Base-by-base conservation (phyloP, 2,329 filamentous ascomycete genomes). In the Emydomyces testavorans region DNA sequence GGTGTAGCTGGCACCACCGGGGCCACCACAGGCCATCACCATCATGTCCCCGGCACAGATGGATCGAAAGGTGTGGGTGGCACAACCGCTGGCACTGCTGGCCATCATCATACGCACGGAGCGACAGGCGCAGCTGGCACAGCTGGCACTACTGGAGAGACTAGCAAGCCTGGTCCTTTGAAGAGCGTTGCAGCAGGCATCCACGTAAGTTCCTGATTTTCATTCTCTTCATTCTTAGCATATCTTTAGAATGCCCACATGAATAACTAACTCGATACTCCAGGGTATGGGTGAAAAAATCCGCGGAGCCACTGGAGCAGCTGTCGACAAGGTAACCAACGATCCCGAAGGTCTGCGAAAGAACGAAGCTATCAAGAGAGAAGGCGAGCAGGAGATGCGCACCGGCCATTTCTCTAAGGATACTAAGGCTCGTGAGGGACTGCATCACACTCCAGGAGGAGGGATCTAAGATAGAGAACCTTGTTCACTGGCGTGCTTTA, bases 221-320 rank as follows among this genome's bases (percentile, higher is more conserved):
- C 24, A 4, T 11, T n/a, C 16, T 6, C 21, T 18, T 20, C 44
- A 11, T 21, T 7, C 32, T 6, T 26, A 15, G 28, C 15, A 21
- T 41, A 1, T 2, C 29, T 37, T 15, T 35, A 3, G 10, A 5
- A 26, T n/a, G n/a, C n/a, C 34, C 23, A 47, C 13, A 11, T 39
- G 29, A 39, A 13, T 21, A 28, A 29, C 13, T 31, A 13, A 46
- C 3, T 45, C n/a, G n/a, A n/a, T n/a, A n/a, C n/a, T 51, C 23
- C 53, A 69, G 64, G 66, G 67, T 6, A 58, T 60, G 15, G 67
- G 67, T 4, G 67, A 70, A 51, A 61, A 62, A 3, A 53, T 70
- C 28, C 65, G 67, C 15, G 67, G 67, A 3, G 59, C 58, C 1
- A 40, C 65, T 3, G 64, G 57, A 46, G 58, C 62, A n/a, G 61